Evolutionary conservation across 345 rosid species (phyloP), one percentile per base, ranked within the genome.

Genomic region (Salix caprea): DNA sequence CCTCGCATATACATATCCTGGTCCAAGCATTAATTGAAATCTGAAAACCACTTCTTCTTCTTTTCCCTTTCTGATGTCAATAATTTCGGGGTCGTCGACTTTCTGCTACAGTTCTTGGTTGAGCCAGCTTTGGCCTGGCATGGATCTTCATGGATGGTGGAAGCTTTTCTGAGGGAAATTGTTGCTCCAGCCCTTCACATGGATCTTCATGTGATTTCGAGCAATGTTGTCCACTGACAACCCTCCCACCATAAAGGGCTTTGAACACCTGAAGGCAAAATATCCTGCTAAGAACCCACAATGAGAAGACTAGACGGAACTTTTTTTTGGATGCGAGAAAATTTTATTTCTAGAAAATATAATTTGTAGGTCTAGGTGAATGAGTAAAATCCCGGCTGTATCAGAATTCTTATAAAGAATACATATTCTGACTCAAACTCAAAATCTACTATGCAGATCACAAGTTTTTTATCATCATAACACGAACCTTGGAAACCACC

Each of bases 361-460:
- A 30, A 30, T 30, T 30, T 30, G 32, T 2, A 0, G 32, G 32
- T 30, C 4, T 32, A 32, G 34, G 4, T 32, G 34, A 32, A 32
- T 0, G 4, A 4, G 0, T 32, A 3, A 3, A 32, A 3, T 0
- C 0, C 4, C 34, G 34, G 4, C 0, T 32, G 4, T 32, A 32
- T 32, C 4, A 32, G 4, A 32, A 32, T 0, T 32, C 5, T 32
- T 32, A 32, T 0, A 32, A 32, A 32, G 4, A 32, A 2, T 32
- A 0, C 5, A 32, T 32, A 4, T 32, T 32, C 5, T 32, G 34
- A 4, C 4, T 32, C 0, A 32, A 32, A 32, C 0, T 32, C 4
- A 32, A 32, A 0, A 32, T 32, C 0, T 32, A 32, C 0, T 32
- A 0, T 32, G 0, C 34, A 32, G 4, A 32, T 32, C 0, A 32